Conservation (phyloP, 2,329 filamentous ascomycete species). For the Huntiella moniliformis region DNA sequence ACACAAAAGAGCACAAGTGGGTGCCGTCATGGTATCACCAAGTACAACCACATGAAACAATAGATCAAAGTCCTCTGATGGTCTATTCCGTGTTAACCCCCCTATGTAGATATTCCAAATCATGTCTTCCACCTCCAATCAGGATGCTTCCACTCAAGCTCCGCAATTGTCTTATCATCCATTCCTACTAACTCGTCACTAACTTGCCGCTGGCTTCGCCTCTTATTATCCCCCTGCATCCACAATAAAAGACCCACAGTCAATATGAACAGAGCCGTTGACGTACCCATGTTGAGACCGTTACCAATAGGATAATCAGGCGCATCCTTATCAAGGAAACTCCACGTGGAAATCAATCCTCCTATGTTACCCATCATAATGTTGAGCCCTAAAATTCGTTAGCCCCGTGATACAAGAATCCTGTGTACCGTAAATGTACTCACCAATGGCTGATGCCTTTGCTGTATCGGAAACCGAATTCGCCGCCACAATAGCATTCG, state of each 20-base stretch:
- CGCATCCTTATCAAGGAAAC: conserved; percentile 40
- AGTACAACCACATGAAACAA: too few species aligned
- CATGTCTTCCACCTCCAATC: conserved; percentile 39
- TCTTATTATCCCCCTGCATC: conserved; percentile 45
- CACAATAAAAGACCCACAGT: conserved; percentile 32
- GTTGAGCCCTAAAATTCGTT: conserved; percentile 5
- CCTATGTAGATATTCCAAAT: not conserved
- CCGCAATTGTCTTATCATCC: conserved; percentile 32
- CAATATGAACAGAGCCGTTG: conserved; percentile 34
- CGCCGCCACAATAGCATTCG: conserved; percentile 42
- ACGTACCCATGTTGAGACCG: conserved; percentile 46
- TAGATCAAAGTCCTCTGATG: not conserved
- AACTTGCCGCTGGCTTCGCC: conserved; percentile 33
- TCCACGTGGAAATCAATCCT: conserved; percentile 43
- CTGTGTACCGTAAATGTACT: conserved; percentile 16
- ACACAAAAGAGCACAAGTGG: too few species aligned
- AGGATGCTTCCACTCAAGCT: conserved; percentile 51
- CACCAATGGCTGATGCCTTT: conserved; percentile 40
- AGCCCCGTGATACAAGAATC: not conserved
- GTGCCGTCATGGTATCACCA: too few species aligned
- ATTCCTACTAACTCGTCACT: conserved; percentile 39
- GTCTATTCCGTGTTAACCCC: not conserved
- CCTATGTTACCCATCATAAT: conserved; percentile 52
- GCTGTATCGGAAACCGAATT: conserved; percentile 50
- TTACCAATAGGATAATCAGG: conserved; percentile 54